Conservation (phyloP, 148 eudicot species). For the Oxyria digyna region DNA sequence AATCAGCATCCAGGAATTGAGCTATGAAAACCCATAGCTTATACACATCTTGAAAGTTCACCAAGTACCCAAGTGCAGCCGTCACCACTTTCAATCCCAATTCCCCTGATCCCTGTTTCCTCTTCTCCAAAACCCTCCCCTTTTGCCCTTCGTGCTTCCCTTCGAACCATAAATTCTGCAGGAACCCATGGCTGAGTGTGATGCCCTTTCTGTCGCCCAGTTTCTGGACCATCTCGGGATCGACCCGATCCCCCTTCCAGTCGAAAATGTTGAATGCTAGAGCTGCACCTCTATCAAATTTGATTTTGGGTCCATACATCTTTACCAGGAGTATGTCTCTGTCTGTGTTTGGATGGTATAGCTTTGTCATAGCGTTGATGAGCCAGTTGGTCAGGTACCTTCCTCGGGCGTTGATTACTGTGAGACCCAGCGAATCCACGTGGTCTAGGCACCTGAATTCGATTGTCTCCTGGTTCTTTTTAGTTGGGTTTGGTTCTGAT, state of each 20-base stretch:
- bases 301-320: slow-evolving; percentile 80
- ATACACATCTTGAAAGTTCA: slow-evolving; percentile 76
- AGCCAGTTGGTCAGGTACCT: slow-evolving; percentile 88
- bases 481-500: slow-evolving; percentile 5
- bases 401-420: slow-evolving; percentile 49
- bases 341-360: slow-evolving; percentile 61
- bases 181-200: slow-evolving; percentile 50
- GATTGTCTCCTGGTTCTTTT: background rate
- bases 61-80: slow-evolving; percentile 66
- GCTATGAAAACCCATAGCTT: slow-evolving; percentile 84
- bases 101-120: slow-evolving; percentile 15
- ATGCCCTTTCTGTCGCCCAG: slow-evolving; percentile 79
- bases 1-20: slow-evolving; percentile 90
- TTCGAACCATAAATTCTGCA: slow-evolving; percentile 58
- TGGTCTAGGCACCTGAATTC: slow-evolving; percentile 79
- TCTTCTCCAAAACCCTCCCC: slow-evolving; percentile 25
- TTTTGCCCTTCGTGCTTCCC: slow-evolving; percentile 50
- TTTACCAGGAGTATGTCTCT: slow-evolving; percentile 38
- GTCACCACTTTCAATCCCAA: slow-evolving; percentile 52
- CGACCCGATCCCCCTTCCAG: slow-evolving; percentile 82
- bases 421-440: slow-evolving; percentile 61
- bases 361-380: slow-evolving; percentile 59
- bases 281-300: slow-evolving; percentile 80
- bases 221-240: slow-evolving; percentile 79
- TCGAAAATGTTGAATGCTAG: slow-evolving; percentile 81